Base-by-base conservation (phyloP, 2,329 filamentous ascomycete genomes). In the Fusarium guadeloupense region DNA sequence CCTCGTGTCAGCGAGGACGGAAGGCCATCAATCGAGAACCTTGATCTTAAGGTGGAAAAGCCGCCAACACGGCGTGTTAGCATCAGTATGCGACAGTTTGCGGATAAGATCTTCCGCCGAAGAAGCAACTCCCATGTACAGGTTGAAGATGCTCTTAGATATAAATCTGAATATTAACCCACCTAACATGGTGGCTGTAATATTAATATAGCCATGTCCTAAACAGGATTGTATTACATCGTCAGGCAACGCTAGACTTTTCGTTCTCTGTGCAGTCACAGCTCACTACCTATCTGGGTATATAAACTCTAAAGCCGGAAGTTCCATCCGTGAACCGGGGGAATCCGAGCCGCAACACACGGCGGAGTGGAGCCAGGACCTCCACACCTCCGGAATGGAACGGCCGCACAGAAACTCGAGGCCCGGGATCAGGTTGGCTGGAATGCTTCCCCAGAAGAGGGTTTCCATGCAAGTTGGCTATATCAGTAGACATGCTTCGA, bases 21-120 rank as follows among this genome's bases (percentile, higher is more conserved):
- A 35, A 58, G 62, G 38, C 68, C 64, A 31, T 51, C 67, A 9
- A 25, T 66, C 1, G 65, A 68, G 28, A 54, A 31, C 6, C 53
- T 70, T n/a, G 52, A 64, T 30, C 20, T 54, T 14, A 66, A 68
- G 25, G 35, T 49, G 26, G 66, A 70, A 20, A 70, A 66, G 20
- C 48, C 62, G 16, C 51, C 62, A 9, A 66, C 69, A 38, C 66
- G 70, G 54, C 67, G 70, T 16, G 57, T 71, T 41, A 71, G 69
- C 37, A 55, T 72, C 37, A 65, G 66, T 28, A 61, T 72, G 46
- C 63, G 69, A 37, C 61, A 66, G 34, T 62, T 72, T 31, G 65
- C 70, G 34, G 69, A 72, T 21, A 71, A 57, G 21, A 63, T 72
- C 28, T 72, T 72, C 55, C 69, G 69, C 30, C 67, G 68, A 44